Conservation (phyloP, 1,284 basidiomycete genomes). For the Neolentinus lepideus region DNA sequence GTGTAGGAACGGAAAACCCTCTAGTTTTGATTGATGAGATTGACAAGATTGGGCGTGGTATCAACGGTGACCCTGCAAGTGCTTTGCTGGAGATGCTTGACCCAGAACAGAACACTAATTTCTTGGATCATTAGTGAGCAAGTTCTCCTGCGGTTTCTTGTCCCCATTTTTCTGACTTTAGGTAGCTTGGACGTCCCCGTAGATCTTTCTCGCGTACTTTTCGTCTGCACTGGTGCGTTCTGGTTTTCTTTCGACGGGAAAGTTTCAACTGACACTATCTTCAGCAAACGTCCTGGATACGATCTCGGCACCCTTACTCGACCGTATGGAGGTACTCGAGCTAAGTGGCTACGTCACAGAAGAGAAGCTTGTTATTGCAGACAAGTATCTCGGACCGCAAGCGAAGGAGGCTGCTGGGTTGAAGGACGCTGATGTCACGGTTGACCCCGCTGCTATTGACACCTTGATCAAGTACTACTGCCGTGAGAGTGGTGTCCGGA, state of each 20-base stretch:
- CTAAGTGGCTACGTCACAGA: constrained; percentile 96
- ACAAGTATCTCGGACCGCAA: constrained; percentile 89
- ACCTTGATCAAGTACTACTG: constrained; percentile 95
- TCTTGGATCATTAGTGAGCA: constrained; percentile 91
- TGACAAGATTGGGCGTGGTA: constrained; percentile 96
- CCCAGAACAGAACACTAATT: constrained; percentile 95
- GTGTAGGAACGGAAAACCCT: constrained; percentile 96
- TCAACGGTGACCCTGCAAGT: constrained; percentile 94
- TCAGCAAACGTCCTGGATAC: constrained; percentile 88
- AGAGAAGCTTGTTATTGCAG: constrained; percentile 92
- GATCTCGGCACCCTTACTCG: constrained; percentile 93
- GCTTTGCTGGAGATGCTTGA: constrained; percentile 97
- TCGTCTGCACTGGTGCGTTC: constrained; percentile 82
- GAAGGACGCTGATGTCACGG: constrained; percentile 73
- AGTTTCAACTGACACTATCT: constrained; percentile 1
- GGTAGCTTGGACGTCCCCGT: constrained; percentile 93
- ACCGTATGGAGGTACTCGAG: constrained; percentile 97
- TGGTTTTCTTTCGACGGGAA: not conserved
- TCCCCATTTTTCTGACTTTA: constrained; percentile 1
- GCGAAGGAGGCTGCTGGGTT: constrained; percentile 90
- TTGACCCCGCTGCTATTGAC: constrained; percentile 80
- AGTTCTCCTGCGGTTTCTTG: not conserved
- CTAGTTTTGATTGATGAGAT: constrained; percentile 97
- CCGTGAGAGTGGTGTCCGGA: constrained; percentile 92
- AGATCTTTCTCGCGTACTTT: constrained; percentile 92